Conservation (phyloP, 2,329 filamentous ascomycete genomes). For the Chaetomiaceae sp. region DNA sequence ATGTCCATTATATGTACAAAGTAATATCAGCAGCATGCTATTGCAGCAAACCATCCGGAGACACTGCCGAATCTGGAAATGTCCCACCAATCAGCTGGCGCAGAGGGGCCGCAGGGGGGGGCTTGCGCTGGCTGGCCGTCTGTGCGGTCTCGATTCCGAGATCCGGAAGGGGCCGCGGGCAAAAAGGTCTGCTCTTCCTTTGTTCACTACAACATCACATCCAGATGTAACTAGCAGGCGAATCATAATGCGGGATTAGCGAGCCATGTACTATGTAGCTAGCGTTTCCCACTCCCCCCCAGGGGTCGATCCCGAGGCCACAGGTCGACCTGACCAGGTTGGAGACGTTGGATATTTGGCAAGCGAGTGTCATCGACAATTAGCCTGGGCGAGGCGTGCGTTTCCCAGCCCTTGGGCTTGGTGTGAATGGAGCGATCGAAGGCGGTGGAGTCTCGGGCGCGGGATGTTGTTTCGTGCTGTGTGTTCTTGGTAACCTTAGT, state of each 20-base stretch:
- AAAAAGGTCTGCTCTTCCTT: too few species aligned
- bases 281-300: too few species aligned
- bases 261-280: too few species aligned
- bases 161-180: neutral
- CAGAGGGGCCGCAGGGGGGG: neutral
- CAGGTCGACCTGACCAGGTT: constrained; percentile 12
- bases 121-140: neutral
- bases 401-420: neutral
- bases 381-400: neutral
- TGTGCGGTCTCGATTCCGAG: neutral
- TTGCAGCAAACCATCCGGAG: constrained; percentile 6
- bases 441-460: too few species aligned
- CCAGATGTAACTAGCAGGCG: too few species aligned
- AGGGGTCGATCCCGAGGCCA: constrained; percentile 3
- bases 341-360: constrained; percentile 8
- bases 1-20: too few species aligned
- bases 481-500: too few species aligned
- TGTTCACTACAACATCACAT: too few species aligned
- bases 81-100: constrained; percentile 6
- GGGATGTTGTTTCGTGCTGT: too few species aligned
- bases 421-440: too few species aligned
- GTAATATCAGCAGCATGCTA: constrained; percentile 2
- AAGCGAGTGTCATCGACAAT: constrained; percentile 16
- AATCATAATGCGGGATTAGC: constrained; percentile 6
- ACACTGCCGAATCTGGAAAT: constrained; percentile 11